Base-by-base conservation (phyloP, 2,329 filamentous ascomycete genomes). In the Aspergillus sp. region DNA sequence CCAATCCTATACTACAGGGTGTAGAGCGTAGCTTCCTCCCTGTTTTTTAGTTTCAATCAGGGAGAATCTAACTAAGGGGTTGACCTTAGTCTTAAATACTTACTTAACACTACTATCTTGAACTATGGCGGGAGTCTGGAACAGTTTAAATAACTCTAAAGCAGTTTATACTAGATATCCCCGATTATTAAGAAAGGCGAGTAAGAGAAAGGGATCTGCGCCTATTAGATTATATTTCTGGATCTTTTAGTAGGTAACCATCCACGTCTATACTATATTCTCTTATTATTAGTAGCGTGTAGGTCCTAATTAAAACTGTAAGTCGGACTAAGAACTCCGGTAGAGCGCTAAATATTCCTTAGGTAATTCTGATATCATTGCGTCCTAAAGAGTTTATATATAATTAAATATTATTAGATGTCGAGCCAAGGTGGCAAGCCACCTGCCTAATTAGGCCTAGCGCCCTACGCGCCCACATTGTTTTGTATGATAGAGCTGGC, bases 111-210 rank as follows among this genome's bases (percentile, higher is more conserved):
- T 16, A 52, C 40, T 8, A 32, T 52, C 48, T 57, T 14, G 24
- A 65, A 48, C 63, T 61, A 67, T 2, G 22, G 14, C 2, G 61
- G 65, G 5, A 33, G 4, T 43, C 55, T 10, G 4, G 48, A 52
- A 47, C 45, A 51, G 40, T 57, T 0, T 17, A 13, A 24, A 14
- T 52, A 40, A 19, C 19, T 36, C 38, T 54, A 42, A 3, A 79
- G 54, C n/a, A 79, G 64, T 49, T 76, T 68, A 55, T 67, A 76
- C 76, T 72, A 79, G 3, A 80, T 55, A 55, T 77, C 73, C 73
- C 13, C 71, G 62, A 54, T 74, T 73, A 54, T 72, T 67, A 51
- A 80, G 74, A 52, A 67, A 73, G n/a, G 71, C 73, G 67, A 73
- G 73, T 14, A 76, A 59, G n/a, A 64, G 50, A 14, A 79, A 67